Evolutionary conservation across 176 grass and related monocot species (phyloP), one percentile per base, ranked within the genome.

Genomic region (Triticum timopheevii): DNA sequence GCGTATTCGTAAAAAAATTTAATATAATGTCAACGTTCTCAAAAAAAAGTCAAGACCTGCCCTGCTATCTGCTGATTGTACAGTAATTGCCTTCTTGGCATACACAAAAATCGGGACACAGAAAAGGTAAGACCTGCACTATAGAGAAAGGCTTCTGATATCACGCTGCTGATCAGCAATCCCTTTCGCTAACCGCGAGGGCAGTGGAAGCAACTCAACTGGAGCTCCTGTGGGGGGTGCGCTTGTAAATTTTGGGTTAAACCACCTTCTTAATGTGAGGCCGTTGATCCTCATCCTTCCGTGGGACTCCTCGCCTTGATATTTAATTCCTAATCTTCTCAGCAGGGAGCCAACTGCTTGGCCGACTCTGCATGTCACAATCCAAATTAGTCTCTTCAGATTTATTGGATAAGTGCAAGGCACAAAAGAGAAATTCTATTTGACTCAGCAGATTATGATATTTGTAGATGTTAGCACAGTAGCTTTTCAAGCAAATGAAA

Each of bases 191-290:
- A 98, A 87, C 17, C 91, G 92, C 10, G 84, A 78, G 38, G 88
- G 27, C 36, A 93, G 54, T 66, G 96, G 82, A 77, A 94, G 86
- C 84, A 92, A 90, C 61, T 92, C 90, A 83, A 77, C 84, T 67
- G 86, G 58, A 9, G 50, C 73, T 84, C 70, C 90, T 8, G 84
- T 56, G 54, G 91, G 69, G 39, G 86, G 84, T 80, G 72, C 80
- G 61, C 81, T 79, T 47, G 81, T 86, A 16, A 94, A 30, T 93
- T 92, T 95, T 76, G 93, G 93, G 73, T 90, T 93, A 82, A 94
- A 95, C 96, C 96, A 98, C 88, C 93, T 94, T 77, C 87, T 92
- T 80, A 98, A 73, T 76, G 92, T 83, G 62, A 98, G 90, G 77
- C 96, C 96, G 10, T 82, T 92, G 44, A 98, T 98, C 84, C 86